Base-by-base conservation (phyloP, 177 flowering plant species). In the Vitis hybrid region DNA sequence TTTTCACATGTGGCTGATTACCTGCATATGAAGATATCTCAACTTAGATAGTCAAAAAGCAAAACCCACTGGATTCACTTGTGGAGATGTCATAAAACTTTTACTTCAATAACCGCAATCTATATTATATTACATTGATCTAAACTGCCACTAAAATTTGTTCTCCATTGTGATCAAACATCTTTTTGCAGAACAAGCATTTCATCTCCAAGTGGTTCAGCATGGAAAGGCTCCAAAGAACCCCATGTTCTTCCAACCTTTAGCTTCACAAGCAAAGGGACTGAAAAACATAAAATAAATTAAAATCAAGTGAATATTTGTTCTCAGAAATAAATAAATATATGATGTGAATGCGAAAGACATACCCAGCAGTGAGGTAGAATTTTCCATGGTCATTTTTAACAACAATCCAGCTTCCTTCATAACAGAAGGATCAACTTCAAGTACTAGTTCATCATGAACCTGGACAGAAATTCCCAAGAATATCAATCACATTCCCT, bases 231-330 rank as follows among this genome's bases (percentile, higher is more conserved):
- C 78, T 91, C 90, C 80, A 90, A 75, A 49, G 99, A 82, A 24
- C 98, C 99, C 98, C 98, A 94, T 61, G 95, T 89, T 84, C 80
- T 87, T 70, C 97, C 98, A 77, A 88, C 81, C 85, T 85, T 91
- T 73, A 92, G 65, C 72, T 94, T 94, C 71, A 85, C 94, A 67
- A 63, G 88, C 85, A 94, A 72, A 70, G 98, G 97, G 81, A 92
- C 98, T 92, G 89, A 53, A 81, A 79, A 61, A 52, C 8, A 41
- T 27, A 68, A 32, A 66, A 69, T 14, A 46, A 55, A 64, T 66
- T n/a, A 53, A 30, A 27, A 12, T 18, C 24, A 9, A 54, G 8
- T 46, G 64, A 58, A 30, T 11, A n/a, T 2, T 61, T 27, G 11
- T 24, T 35, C 21, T 27, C 49, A 61, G 58, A 63, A 17, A 41